Base-by-base conservation (phyloP, 2,329 filamentous ascomycete species). In the Aspergillus sp. region DNA sequence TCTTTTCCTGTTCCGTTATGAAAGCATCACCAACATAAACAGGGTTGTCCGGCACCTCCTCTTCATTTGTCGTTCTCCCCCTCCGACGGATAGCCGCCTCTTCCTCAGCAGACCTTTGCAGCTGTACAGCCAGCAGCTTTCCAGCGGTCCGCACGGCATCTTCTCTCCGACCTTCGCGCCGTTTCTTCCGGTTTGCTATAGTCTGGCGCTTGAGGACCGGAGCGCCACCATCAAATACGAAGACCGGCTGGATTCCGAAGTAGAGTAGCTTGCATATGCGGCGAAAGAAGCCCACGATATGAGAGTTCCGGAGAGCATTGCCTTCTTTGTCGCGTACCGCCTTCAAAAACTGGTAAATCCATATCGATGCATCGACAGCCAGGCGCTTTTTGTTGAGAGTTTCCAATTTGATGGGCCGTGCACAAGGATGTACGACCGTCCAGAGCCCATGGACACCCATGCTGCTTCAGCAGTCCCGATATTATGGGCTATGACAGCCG, bases 281-380 rank as follows among this genome's bases (percentile, higher is more conserved):
- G 55, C 95, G 91, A 79, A 99, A 99, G 85, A 99, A 99, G 41
- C 96, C 95, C 47, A 99, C 91, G 38, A 99, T 87, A 72, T 99
- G 95, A 30, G 91, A 94, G 80, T 97, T 99, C 65, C 93, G 91
- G 55, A 99, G 83, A 1, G 95, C 95, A 73, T 99, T 97, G 57
- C 95, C 95, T 78, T 99, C 95, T 72, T 98, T 97, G 79, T 99
- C 95, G 70, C 95, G 93, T 10, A 99, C 95, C 9, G 96, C 95
- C 80, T 99, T 99, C 70, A 99, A 87, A 72, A 99, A 99, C 74
- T 99, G 95, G 82, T 99, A 99, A 70, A 99, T 98, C 95, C 95
- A 99, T 74, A 99, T 99, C 12, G 93, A 97, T 60, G 96, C 95
- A 79, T 99, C 95, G 67, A 99, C 92, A 50, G 95, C 96, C 53